Evolutionary conservation across 352 stramenopile species (phyloP).

Genomic region (Globisporangium mamillatum): DNA sequence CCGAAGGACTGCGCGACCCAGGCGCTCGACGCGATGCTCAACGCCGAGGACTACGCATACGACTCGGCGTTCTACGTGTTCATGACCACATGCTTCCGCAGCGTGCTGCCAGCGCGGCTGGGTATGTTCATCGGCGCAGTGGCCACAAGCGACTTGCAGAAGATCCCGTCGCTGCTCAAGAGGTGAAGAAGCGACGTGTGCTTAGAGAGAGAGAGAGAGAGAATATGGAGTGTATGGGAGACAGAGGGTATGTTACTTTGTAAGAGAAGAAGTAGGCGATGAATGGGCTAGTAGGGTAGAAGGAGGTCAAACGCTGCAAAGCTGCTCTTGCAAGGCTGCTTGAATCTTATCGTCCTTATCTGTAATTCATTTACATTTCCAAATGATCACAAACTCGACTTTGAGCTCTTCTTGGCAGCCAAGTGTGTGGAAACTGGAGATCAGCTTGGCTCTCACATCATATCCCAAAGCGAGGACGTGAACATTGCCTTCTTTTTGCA

Average conservation of each 20-base stretch:
- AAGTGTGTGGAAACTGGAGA: no score
- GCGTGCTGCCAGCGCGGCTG: conserved; percentile 37
- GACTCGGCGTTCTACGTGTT: conserved; percentile 49
- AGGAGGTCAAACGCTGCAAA: no score
- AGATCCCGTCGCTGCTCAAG: conserved; percentile 31
- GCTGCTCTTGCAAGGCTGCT: no score
- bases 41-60: conserved; percentile 44
- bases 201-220: background rate
- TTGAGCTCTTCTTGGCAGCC: no score
- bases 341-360: no score
- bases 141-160: conserved; percentile 29
- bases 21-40: conserved; percentile 61
- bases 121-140: conserved; percentile 42
- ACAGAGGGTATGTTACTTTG: background rate
- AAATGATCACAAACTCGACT: no score
- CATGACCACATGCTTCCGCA: conserved; percentile 30
- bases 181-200: background rate
- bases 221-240: background rate
- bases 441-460: no score
- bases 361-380: no score
- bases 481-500: no score
- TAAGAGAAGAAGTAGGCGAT: no score
- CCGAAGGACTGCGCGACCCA: conserved; percentile 42
- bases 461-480: no score
- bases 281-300: no score